Conservation (phyloP, 805 yeast genomes). For the Komagataella phaffii region DNA sequence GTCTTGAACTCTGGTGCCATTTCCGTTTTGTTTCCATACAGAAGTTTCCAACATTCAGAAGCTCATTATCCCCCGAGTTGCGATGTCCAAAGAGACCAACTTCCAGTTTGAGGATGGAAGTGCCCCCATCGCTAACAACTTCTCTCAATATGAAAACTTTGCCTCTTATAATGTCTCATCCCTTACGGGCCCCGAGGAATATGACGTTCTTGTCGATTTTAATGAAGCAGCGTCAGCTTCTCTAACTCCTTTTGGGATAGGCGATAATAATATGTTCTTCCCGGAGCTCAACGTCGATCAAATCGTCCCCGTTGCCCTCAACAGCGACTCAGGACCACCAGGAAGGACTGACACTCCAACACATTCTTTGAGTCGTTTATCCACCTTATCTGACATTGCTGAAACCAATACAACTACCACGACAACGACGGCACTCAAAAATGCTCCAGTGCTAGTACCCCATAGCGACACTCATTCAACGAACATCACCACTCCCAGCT, state of each 20-base stretch:
- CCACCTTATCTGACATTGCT: neutral
- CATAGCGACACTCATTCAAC: neutral
- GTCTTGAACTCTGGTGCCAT: neutral
- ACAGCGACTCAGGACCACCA: neutral
- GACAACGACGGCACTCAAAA: neutral
- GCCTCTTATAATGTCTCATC: neutral
- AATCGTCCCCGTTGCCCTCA: neutral
- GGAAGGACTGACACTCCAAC: neutral
- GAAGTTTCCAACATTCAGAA: neutral
- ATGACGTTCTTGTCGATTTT: neutral
- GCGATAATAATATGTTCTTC: neutral
- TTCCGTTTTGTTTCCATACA: neutral
- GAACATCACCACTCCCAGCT: neutral
- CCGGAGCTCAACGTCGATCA: neutral
- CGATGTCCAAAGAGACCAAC: neutral
- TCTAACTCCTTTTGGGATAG: neutral
- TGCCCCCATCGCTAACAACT: neutral
- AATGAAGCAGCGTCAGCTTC: neutral
- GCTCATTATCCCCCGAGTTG: neutral
- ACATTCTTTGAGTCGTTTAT: neutral
- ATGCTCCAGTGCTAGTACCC: neutral
- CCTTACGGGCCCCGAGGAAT: neutral
- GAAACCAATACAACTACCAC: neutral
- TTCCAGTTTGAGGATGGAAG: neutral
- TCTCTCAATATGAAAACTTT: neutral